Evolutionary conservation across 164 flowering plant species (phyloP), one percentile per base, ranked within the genome.

Genomic region (Nelumbo lutea): DNA sequence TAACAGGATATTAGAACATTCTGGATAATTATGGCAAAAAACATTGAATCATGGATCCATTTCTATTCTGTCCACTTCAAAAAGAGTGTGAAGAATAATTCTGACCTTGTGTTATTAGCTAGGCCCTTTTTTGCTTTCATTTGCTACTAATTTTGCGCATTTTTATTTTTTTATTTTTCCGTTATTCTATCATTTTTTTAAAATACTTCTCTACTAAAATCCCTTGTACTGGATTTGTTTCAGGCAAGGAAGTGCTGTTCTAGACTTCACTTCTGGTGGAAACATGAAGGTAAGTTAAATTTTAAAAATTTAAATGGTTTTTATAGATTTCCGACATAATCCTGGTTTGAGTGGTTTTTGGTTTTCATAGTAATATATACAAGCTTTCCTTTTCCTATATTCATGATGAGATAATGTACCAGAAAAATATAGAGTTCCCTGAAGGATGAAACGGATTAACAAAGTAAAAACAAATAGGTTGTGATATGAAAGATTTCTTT

Each of bases 171-270:
- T 67, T 38, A 3, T 10, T 6, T 8, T 27, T 44, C 47, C 63
- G 7, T 27, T 27, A 27, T 27, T 27, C 27, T 27, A 27, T 27
- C 27, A 44, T 42, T 70, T 66, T 5, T 50, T 47, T 27, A 45
- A 2, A n/a, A 38, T 62, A 59, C 57, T 51, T 8, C 58, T 71
- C 56, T 68, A 27, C 64, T 71, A 67, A 60, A 62, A 38, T 59
- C 40, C 27, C 45, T 52, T 73, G 14, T 59, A 60, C 14, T 72
- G 48, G 43, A 10, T 68, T 66, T 73, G 45, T 79, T 84, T 70
- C 90, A 94, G 98, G 67, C 92, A 91, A 72, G 98, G 98, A 72
- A 94, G 98, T 87, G 90, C 97, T 7, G 58, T 87, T 44, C 77
- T 94, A 83, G 98, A 94, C 75, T 69, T 83, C 63, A 76, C 64